Conservation (phyloP, 352 stramenopile genomes). For the Phytopythium boreale region DNA sequence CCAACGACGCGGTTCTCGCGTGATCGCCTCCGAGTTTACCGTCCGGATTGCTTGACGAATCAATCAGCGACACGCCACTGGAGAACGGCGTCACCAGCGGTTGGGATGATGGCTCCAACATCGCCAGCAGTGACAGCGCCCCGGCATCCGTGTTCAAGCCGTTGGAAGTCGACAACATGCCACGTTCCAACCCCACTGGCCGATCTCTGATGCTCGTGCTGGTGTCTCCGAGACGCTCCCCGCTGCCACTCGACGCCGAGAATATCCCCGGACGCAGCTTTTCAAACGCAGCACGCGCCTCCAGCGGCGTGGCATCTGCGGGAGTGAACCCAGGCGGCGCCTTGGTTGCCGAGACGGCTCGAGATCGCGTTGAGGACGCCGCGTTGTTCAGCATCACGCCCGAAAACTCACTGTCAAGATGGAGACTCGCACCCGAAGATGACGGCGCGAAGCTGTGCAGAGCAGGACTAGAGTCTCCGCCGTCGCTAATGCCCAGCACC, state of each 20-base stretch:
- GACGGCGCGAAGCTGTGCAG: background rate
- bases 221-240: background rate
- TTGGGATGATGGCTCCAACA: background rate
- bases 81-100: background rate
- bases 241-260: background rate
- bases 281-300: conserved; percentile 47
- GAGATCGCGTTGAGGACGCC: background rate
- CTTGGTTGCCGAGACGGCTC: conserved; percentile 16
- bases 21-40: background rate
- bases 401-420: background rate
- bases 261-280: conserved; percentile 19
- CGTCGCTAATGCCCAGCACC: background rate
- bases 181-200: background rate
- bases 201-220: background rate
- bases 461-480: background rate
- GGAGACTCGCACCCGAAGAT: background rate
- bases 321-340: conserved; percentile 57
- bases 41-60: background rate
- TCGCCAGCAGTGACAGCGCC: background rate
- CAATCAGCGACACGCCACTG: background rate
- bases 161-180: background rate
- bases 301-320: conserved; percentile 49
- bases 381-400: background rate
- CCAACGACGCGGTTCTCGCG: background rate
- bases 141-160: background rate